Evolutionary conservation across 83 land plant species (phyloP).

Genomic region (Picea mariana): DNA sequence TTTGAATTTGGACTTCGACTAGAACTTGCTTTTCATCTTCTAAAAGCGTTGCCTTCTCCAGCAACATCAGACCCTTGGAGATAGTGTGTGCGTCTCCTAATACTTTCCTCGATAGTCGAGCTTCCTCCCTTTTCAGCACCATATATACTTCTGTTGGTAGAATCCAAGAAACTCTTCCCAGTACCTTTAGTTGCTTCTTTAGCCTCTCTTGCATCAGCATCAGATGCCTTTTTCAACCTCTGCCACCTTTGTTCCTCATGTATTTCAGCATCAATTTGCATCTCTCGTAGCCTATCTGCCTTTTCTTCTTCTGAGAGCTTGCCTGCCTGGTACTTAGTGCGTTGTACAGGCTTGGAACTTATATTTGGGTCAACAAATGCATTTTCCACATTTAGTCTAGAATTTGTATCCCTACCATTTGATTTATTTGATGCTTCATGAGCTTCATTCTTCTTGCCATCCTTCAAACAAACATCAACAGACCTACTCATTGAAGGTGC

Average conservation of each 20-base stretch:
- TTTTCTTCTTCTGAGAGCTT: conserved; percentile 88
- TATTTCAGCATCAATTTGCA: conserved; percentile 87
- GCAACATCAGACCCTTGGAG: conserved; percentile 58
- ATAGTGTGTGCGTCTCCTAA: conserved; percentile 78
- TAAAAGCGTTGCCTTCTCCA: conserved; percentile 68
- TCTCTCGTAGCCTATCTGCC: conserved; percentile 71
- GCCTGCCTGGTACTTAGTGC: conserved; percentile 22
- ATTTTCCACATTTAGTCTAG: neutral
- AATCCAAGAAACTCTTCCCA: conserved; percentile 73
- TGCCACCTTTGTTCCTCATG: conserved; percentile 98
- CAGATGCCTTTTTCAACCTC: conserved; percentile 82
- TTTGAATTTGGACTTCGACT: too few relatives aligned
- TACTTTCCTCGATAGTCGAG: conserved; percentile 86
- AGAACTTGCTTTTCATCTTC: conserved; percentile 40
- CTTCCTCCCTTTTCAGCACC: conserved; percentile 84
- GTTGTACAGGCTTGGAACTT: conserved; percentile 13
- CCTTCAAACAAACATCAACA: too few relatives aligned
- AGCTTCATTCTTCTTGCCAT: too few relatives aligned
- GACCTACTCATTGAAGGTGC: too few relatives aligned
- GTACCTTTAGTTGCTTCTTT: conserved; percentile 15
- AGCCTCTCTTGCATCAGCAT: conserved; percentile 69
- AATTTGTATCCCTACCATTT: conserved; percentile 12
- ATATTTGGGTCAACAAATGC: neutral
- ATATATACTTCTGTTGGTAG: conserved; percentile 71
- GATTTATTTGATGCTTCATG: neutral